Conservation (phyloP, 2,329 filamentous ascomycete genomes). For the Penicillium sp. region DNA sequence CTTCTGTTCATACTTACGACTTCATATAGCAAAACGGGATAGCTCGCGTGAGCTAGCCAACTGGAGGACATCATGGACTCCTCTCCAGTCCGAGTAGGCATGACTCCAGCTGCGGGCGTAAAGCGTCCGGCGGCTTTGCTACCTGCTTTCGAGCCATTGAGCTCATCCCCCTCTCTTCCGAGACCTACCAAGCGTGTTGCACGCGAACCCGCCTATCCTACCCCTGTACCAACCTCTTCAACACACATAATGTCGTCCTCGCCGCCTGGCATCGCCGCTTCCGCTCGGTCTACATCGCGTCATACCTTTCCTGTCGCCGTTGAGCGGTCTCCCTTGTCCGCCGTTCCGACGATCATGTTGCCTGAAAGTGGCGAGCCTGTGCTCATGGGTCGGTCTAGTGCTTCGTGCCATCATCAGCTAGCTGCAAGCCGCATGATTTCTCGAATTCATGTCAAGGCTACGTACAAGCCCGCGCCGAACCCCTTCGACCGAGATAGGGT, state of each 20-base stretch:
- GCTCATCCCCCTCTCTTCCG: slow-evolving; percentile 53
- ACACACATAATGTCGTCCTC: slow-evolving; percentile 89
- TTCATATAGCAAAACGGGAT: slow-evolving; percentile 10
- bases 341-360: slow-evolving; percentile 80
- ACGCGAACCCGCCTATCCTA: slow-evolving; percentile 70
- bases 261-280: slow-evolving; percentile 60
- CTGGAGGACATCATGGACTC: slow-evolving; percentile 43
- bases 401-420: slow-evolving; percentile 92
- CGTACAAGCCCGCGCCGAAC: slow-evolving; percentile 72
- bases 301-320: slow-evolving; percentile 64
- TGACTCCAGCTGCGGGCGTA: slow-evolving; percentile 43
- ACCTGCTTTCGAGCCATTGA: slow-evolving; percentile 55
- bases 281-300: slow-evolving; percentile 58
- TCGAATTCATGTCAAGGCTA: slow-evolving; percentile 86
- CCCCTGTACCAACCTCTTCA: slow-evolving; percentile 89
- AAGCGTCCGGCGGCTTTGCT: slow-evolving; percentile 54
- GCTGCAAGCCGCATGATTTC: slow-evolving; percentile 91
- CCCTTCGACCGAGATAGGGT: slow-evolving; percentile 75
- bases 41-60: slow-evolving; percentile 19
- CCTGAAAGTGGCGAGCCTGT: slow-evolving; percentile 79
- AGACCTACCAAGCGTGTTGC: slow-evolving; percentile 52
- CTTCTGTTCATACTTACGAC: slow-evolving; percentile 22
- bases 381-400: slow-evolving; percentile 89
- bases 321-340: slow-evolving; percentile 80
- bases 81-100: slow-evolving; percentile 43